Evolutionary conservation across 2,329 filamentous ascomycete genomes (phyloP).

Genomic region (Camillea tinctor): DNA sequence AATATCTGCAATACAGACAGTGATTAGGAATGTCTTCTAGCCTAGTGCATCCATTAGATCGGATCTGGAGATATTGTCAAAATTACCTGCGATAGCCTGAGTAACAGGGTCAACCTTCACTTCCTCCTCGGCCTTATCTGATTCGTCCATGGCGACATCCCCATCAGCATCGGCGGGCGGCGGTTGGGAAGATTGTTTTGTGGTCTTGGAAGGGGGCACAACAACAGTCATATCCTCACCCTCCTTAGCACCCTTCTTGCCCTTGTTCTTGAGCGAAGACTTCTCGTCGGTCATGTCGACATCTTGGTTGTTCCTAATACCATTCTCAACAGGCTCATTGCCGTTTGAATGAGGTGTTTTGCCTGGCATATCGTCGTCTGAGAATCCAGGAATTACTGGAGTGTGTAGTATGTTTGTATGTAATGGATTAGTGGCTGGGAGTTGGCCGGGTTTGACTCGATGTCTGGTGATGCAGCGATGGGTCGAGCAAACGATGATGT

Average conservation of each 20-base stretch:
- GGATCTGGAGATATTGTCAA: not conserved
- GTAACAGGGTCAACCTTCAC: slow-evolving; percentile 59
- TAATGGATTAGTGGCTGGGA: slow-evolving; percentile 6
- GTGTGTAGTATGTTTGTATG: slow-evolving; percentile 3
- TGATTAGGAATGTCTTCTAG: slow-evolving; percentile 18
- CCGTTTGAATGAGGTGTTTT: slow-evolving; percentile 73
- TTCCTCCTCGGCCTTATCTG: slow-evolving; percentile 50
- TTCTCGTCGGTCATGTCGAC: slow-evolving; percentile 70
- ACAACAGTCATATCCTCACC: slow-evolving; percentile 80
- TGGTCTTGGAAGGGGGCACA: slow-evolving; percentile 68
- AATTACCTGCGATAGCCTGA: slow-evolving; percentile 59
- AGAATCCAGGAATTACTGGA: slow-evolving; percentile 7
- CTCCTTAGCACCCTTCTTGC: slow-evolving; percentile 63
- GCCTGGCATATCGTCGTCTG: slow-evolving; percentile 58
- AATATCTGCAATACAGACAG: slow-evolving; percentile 68
- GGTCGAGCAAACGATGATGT: slow-evolving; percentile 5
- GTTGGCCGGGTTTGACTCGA: slow-evolving; percentile 21
- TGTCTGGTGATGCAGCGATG: slow-evolving; percentile 10
- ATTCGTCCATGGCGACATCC: slow-evolving; percentile 69
- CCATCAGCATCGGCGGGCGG: slow-evolving; percentile 61
- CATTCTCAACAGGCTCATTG: slow-evolving; percentile 68
- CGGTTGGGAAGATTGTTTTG: slow-evolving; percentile 56
- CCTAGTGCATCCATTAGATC: not conserved
- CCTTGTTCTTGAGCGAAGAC: slow-evolving; percentile 59
- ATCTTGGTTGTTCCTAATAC: slow-evolving; percentile 65